Percentiles rank a stretch among this genome's conserved stretches.
These are phyloP conservation scores for Akanthomyces uredinophilus DNA, from an alignment of 2,329 filamentous ascomycete genomes.

Conservation along the genomic window DNA sequence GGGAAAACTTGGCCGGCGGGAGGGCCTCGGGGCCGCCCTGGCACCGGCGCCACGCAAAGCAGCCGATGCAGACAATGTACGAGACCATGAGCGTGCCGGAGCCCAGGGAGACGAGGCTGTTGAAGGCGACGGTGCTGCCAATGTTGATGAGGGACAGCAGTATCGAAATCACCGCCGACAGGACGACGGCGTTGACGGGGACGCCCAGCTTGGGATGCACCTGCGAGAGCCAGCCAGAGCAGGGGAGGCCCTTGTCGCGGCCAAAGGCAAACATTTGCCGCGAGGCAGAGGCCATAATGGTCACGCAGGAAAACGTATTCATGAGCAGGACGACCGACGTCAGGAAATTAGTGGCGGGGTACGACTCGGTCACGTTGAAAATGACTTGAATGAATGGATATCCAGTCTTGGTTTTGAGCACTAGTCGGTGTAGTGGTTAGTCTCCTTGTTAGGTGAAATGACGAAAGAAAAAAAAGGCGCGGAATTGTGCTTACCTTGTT, in stretches of 20 bases:
- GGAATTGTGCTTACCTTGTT: background rate
- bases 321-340: constrained; percentile 22
- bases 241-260: constrained; percentile 44
- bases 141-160: constrained; percentile 46
- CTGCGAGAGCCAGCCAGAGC: constrained; percentile 49
- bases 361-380: constrained; percentile 19
- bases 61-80: constrained; percentile 44
- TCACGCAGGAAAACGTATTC: constrained; percentile 19
- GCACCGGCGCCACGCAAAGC: constrained; percentile 33
- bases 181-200: constrained; percentile 53
- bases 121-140: constrained; percentile 45
- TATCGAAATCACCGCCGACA: constrained; percentile 39
- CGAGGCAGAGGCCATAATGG: constrained; percentile 22
- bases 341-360: constrained; percentile 15
- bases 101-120: constrained; percentile 47
- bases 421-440: background rate
- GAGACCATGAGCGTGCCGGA: constrained; percentile 45
- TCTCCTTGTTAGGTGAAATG: no score
- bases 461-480: no score
- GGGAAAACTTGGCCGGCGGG: constrained; percentile 21
- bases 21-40: constrained; percentile 24
- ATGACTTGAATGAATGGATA: constrained; percentile 25
- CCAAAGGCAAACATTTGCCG: constrained; percentile 25
- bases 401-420: constrained; percentile 17
- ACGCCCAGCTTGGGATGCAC: constrained; percentile 54